Conservation (phyloP, 331 rosid genomes). For the Phaseolus coccineus region DNA sequence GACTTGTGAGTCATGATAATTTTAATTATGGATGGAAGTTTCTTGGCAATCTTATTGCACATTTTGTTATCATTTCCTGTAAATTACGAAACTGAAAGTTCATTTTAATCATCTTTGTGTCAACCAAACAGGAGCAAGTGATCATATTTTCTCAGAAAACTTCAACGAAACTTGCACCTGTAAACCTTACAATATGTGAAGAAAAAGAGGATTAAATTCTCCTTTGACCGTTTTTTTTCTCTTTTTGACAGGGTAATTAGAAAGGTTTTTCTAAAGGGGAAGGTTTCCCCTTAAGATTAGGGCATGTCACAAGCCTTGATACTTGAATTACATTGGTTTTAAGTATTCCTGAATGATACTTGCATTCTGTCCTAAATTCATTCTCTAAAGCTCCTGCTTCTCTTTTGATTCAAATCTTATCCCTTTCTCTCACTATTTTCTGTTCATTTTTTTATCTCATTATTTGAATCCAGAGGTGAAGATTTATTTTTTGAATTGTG, state of each 20-base stretch:
- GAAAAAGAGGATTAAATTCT: too few relatives aligned
- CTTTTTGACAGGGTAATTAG: too few relatives aligned
- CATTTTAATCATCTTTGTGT: background rate
- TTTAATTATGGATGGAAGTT: too few relatives aligned
- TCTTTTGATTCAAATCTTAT: background rate
- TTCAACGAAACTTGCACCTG: background rate
- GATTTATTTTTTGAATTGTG: background rate
- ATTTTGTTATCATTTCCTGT: too few relatives aligned
- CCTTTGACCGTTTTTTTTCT: too few relatives aligned
- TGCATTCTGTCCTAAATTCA: background rate
- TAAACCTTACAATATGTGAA: too few relatives aligned
- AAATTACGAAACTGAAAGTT: background rate
- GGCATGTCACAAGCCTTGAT: too few relatives aligned
- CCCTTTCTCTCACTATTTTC: background rate
- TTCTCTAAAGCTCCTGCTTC: background rate
- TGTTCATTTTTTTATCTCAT: slow-evolving; percentile 6
- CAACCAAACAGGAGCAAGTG: slow-evolving; percentile 9
- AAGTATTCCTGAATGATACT: background rate
- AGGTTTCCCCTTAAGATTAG: too few relatives aligned
- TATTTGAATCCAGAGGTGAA: background rate
- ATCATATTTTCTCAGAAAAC: background rate
- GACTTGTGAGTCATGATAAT: too few relatives aligned
- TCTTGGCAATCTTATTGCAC: too few relatives aligned
- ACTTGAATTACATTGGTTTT: background rate
- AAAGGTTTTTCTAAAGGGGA: too few relatives aligned